Evolutionary conservation across 768 basidiomycete genomes (phyloP).

Genomic region (Pleurotus tuber-regium): DNA sequence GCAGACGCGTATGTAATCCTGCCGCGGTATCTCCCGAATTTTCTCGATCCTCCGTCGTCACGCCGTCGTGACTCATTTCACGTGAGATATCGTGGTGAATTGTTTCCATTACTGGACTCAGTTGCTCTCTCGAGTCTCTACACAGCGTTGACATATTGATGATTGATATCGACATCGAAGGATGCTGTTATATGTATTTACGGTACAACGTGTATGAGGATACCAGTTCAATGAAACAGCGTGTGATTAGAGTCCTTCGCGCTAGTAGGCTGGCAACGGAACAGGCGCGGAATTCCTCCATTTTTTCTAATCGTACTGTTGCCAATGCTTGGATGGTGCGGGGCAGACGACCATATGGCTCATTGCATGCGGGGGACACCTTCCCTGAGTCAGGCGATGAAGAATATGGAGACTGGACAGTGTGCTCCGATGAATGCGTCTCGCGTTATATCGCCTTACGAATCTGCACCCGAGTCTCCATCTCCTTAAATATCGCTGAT

Average conservation of each 20-base stretch:
- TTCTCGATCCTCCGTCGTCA: constrained; percentile 21
- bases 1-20: constrained; percentile 33
- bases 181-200: too few species aligned
- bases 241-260: too few species aligned
- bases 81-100: background rate
- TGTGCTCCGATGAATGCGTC: background rate
- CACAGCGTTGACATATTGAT: too few species aligned
- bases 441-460: constrained; percentile 2
- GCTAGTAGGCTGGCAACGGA: too few species aligned
- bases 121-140: background rate
- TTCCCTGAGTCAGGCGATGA: constrained; percentile 5
- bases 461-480: background rate
- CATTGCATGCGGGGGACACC: constrained; percentile 5
- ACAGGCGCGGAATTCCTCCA: too few species aligned
- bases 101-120: background rate
- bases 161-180: too few species aligned
- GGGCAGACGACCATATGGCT: constrained; percentile 4
- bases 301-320: too few species aligned
- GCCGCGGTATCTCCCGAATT: constrained; percentile 36
- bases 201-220: too few species aligned
- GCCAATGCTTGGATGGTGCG: too few species aligned
- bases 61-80: background rate
- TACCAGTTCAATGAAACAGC: too few species aligned
- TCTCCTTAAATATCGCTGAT: background rate
- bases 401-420: constrained; percentile 1